These are phyloP conservation scores for Neospora caninum DNA, from an alignment of 169 alveolate genomes.

Conservation along the genomic window DNA sequence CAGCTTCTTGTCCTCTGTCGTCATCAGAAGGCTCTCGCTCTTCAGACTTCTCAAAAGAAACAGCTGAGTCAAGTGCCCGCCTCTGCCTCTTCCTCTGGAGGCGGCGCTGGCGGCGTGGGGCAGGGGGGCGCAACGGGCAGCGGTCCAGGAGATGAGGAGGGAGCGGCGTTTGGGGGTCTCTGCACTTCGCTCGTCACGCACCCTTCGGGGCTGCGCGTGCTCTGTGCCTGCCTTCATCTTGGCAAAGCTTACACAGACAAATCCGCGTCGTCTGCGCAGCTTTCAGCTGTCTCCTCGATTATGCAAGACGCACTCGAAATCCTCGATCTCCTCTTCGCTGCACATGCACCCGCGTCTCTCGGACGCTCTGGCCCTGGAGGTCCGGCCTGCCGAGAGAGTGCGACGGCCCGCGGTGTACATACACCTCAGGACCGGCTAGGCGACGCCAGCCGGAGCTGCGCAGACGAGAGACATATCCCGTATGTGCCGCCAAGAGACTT, in stretches of 20 bases:
- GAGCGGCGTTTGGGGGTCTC: neutral
- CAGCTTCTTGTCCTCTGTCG: slow-evolving; percentile 29
- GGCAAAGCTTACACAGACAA: neutral
- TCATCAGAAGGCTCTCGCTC: neutral
- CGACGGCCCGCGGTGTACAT: neutral
- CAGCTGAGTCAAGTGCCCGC: neutral
- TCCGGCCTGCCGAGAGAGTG: neutral
- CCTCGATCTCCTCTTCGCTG: slow-evolving; percentile 21
- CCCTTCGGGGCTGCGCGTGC: neutral
- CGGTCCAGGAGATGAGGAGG: neutral
- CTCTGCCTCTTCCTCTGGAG: neutral
- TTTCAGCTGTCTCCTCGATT: neutral
- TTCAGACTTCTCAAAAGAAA: neutral
- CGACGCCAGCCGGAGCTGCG: neutral
- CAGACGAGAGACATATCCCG: neutral
- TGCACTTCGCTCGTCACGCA: slow-evolving; percentile 8
- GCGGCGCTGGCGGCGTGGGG: slow-evolving; percentile 5
- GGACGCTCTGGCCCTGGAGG: too few relatives aligned
- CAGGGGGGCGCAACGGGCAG: neutral
- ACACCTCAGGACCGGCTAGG: neutral
- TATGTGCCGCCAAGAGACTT: neutral
- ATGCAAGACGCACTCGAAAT: slow-evolving; percentile 11
- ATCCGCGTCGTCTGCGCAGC: neutral
- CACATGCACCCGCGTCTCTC: neutral
- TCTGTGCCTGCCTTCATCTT: slow-evolving; percentile 30